Percentiles rank a stretch among this genome's conserved stretches.
Conservation (phyloP, 257 asterid genomes). For the Anisodus acutangulus region DNA sequence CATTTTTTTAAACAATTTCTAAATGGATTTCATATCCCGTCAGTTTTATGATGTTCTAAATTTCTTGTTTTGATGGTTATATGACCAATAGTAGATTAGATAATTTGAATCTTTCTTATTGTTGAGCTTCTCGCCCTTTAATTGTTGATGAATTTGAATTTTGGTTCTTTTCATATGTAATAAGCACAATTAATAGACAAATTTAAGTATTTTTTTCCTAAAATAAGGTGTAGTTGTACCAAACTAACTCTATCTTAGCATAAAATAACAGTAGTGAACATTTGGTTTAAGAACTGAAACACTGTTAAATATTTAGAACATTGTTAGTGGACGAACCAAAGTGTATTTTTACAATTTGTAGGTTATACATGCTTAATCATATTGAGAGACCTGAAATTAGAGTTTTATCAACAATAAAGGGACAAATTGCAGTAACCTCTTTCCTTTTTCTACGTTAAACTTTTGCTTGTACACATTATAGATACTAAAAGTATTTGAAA, state of each 20-base stretch:
- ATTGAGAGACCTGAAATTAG: background rate
- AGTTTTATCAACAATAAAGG: background rate
- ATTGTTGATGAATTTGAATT: background rate
- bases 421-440: background rate
- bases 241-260: background rate
- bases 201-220: background rate
- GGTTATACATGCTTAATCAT: background rate
- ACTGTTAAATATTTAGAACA: background rate
- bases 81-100: background rate
- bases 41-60: background rate
- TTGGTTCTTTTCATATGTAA: background rate
- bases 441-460: background rate
- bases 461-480: background rate
- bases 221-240: background rate
- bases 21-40: background rate
- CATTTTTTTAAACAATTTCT: background rate
- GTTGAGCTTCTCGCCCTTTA: background rate
- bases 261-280: background rate
- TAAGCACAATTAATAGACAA: background rate
- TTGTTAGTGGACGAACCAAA: background rate
- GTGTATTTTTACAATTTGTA: background rate
- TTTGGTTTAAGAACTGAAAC: background rate
- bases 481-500: background rate
- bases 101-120: background rate
- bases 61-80: background rate